Evolutionary conservation across 148 eudicot genomes (phyloP).

Genomic region (Diospyros kaki): DNA sequence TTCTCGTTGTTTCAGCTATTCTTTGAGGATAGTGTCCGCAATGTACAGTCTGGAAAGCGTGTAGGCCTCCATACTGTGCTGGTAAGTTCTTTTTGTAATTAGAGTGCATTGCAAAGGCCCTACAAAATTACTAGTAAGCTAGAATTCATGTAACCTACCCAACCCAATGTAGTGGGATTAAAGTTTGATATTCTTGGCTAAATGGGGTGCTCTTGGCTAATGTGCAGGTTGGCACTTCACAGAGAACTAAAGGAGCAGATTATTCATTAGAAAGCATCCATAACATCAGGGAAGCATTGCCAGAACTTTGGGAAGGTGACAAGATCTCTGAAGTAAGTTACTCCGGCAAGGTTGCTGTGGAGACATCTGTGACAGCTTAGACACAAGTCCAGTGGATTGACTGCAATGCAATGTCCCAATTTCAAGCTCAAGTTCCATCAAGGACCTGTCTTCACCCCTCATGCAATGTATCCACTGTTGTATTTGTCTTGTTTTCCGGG

Average conservation of each 20-base stretch:
- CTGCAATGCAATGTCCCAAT: no score
- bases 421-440: no score
- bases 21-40: constrained; percentile 86
- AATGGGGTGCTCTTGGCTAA: background rate
- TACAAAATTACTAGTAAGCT: no score
- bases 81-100: constrained; percentile 31
- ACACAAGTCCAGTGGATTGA: background rate
- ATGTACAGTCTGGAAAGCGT: constrained; percentile 74
- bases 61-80: constrained; percentile 78
- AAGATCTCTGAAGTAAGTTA: constrained; percentile 41
- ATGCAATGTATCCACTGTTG: no score
- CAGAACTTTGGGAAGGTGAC: constrained; percentile 75
- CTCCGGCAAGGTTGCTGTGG: constrained; percentile 51
- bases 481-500: no score
- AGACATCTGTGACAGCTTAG: constrained; percentile 81
- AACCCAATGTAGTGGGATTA: no score
- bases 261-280: constrained; percentile 83
- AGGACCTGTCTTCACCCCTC: no score
- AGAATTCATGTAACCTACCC: no score
- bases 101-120: no score
- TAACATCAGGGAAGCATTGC: constrained; percentile 76
- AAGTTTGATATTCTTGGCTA: no score
- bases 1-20: constrained; percentile 53
- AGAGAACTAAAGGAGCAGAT: constrained; percentile 77
- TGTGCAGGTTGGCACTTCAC: constrained; percentile 67